Base-by-base conservation (phyloP, 164 flowering plant species). In the Macadamia integrifolia region DNA sequence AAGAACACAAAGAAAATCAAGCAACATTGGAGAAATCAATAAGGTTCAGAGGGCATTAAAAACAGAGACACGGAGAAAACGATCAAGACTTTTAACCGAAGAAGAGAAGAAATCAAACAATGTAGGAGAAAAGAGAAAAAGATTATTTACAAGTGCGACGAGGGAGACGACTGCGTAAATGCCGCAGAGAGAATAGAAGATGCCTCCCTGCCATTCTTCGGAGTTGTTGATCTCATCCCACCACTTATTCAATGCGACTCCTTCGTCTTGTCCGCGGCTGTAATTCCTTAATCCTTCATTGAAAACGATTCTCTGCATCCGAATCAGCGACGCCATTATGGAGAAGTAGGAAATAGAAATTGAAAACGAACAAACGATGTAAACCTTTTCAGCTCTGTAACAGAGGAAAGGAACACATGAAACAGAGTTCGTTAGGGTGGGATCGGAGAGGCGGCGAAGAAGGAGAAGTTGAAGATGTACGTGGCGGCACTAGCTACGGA, bases 201-300 rank as follows among this genome's bases (percentile, higher is more conserved):
- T 71, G 60, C 74, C 65, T 5, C 71, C 50, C 57, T 85, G 83
- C 87, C 79, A 78, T 66, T 77, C 35, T 29, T 74, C 64, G 1
- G 86, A 80, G 1, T 75, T 79, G 28, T 79, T 77, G 35, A 85
- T 72, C 61, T 76, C 77, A 10, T 77, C 69, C 90, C 85, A 86
- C 84, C 79, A 81, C 23, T 70, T 59, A 6, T 15, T 30, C 4
- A n/a, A 42, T 6, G 14, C 62, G 9, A 29, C 50, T 13, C 10
- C 72, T 44, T 43, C 72, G 40, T 18, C 62, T 6, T 3, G 6
- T 57, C 40, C 40, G 0, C 46, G 48, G 40, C 40, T 35, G 49
- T 65, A 63, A 64, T n/a, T 62, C 9, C 28, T 17, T n/a, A 53
- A 29, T 15, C 11, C 68, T 18, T 58, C 58, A 35, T 59, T 23